Base-by-base conservation (phyloP, 1,139 yeast species). In the Pichia terricola region DNA sequence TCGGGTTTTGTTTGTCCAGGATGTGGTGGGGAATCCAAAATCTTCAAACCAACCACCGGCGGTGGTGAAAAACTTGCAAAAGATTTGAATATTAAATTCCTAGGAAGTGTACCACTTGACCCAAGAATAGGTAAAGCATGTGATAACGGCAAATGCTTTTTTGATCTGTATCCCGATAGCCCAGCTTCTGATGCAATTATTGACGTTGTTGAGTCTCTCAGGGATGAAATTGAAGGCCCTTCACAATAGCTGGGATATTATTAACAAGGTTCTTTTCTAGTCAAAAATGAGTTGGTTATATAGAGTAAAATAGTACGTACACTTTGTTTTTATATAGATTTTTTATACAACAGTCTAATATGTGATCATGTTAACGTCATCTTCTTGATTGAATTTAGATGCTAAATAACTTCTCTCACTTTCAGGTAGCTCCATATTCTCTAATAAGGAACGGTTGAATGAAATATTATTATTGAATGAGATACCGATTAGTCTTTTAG, bases 1-100 rank as follows among this genome's bases (percentile, higher is more conserved):
- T 79, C 95, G 5, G 98, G 98, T 2, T 94, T 94, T 67, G 97
- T 94, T 16, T 94, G 99, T 61, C 98, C 98, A 4, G 79, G 72
- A 54, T 94, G 99, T 63, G 76, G 85, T 50, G 94, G 94, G 7
- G 87, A 88, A 62, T 84, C 95, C 0, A 80, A 82, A 56, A 89
- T 94, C 10, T 94, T 94, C 65, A 83, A 82, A 51, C 87, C 97
- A 34, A 91, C 97, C 4, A 94, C 98, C 1, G 98, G 98, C 16
- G 99, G 99, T 25, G 99, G 97, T 6, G 73, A 76, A 53, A 77
- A 80, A 34, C 67, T 94, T 44, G 94, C 97, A 45, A 66, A 81
- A 54, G 98, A 91, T 47, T 64, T 84, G 60, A 71, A 69, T 7
- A 74, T 94, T 28, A 81, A 83, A 26, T 91, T 81, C 56, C 68